Evolutionary conservation across 176 grass and related monocot species (phyloP), one percentile per base, ranked within the genome.

Genomic region (Lolium rigidum): DNA sequence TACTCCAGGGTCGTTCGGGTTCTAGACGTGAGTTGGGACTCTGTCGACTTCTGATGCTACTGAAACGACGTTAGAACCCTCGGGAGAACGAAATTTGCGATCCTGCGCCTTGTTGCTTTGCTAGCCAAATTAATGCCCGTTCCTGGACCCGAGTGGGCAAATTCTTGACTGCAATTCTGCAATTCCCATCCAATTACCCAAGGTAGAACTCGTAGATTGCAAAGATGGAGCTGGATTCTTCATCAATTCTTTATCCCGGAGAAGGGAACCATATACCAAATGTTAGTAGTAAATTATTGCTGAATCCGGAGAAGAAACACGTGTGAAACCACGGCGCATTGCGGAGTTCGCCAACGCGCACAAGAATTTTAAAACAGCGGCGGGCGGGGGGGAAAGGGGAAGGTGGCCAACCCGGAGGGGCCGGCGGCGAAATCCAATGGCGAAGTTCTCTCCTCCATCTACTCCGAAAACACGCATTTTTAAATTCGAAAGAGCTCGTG

Each of bases 251-350:
- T 54, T 48, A 6, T 4, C 51, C 51, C 51, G 14, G 51, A 54
- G 51, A 54, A 54, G 2, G 51, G 14, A 52, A 52, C 50, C 50
- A 52, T 52, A 54, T 28, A 28, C 50, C 50, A 13, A 52, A 15
- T 15, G 50, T 15, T 52, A 52, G 1, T 52, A 52, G 1, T 28
- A 28, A 28, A 28, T 2, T 28, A 28, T 28, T 28, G 26, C 26
- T 28, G 26, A 28, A 47, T 18, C 44, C 2, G 52, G 35, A 16
- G 52, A 16, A 2, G 4, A n/a, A 39, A 18, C 20, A 51, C 5
- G 44, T n/a, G 56, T 50, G 70, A 64, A 64, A 38, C 35, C 59
- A 37, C 61, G n/a, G 41, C 25, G 81, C 55, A 84, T 89, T 84
- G 79, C 66, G 62, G 44, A 21, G 44, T 22, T 63, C 61, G 82